A percentile compares a stretch with the other conserved stretches of the same genome.
Evolutionary conservation across 2,329 filamentous ascomycete genomes (phyloP).

Genomic region (Fusarium oligoseptatum): DNA sequence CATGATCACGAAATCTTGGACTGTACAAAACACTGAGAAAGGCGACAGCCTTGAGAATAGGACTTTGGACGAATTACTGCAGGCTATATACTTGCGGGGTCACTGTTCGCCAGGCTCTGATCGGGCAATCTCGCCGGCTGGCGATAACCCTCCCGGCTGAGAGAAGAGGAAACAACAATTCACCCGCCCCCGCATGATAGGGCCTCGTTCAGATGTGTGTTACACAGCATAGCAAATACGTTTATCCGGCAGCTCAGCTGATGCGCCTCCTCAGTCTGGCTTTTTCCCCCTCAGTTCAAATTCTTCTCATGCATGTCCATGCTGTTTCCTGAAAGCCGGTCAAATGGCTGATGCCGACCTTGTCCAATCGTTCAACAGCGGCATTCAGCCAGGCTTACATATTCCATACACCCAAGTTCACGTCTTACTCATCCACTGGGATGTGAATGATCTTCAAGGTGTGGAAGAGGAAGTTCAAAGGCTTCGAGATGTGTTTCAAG

Average conservation of each 20-base stretch:
- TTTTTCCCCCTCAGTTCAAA: neutral
- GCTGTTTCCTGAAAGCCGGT: neutral
- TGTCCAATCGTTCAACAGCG: neutral
- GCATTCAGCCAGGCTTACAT: neutral
- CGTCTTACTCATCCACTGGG: neutral
- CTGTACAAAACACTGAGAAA: neutral
- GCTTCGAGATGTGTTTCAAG: neutral
- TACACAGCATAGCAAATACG: conserved; percentile 1
- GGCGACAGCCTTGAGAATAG: neutral
- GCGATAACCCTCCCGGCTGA: neutral
- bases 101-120: neutral
- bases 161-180: neutral
- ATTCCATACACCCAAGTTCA: neutral
- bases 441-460: neutral
- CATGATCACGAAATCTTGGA: neutral
- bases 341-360: neutral
- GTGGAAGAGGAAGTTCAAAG: neutral
- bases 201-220: neutral
- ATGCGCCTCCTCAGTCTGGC: neutral
- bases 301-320: neutral
- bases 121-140: neutral
- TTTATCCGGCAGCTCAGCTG: neutral
- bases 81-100: neutral
- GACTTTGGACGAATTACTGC: neutral
- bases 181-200: neutral